Percentiles rank a stretch among this genome's conserved stretches.
These are phyloP conservation scores for Collybiopsis confluens DNA, from an alignment of 768 basidiomycete species.

Conservation along the genomic window DNA sequence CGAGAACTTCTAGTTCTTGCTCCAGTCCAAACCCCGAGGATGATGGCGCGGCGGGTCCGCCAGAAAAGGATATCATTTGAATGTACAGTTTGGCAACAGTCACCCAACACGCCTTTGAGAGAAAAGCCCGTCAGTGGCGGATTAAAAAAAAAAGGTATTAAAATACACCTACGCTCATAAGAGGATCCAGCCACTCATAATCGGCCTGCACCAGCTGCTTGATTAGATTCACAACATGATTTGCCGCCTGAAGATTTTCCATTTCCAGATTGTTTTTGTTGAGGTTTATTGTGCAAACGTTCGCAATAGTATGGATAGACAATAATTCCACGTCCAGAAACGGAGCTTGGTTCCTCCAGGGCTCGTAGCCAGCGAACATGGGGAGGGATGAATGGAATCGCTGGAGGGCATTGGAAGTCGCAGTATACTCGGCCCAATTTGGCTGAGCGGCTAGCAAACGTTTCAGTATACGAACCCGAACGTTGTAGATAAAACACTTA, in stretches of 20 bases:
- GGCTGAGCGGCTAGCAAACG: constrained; percentile 5
- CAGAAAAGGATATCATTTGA: constrained; percentile 23
- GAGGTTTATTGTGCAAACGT: constrained; percentile 49
- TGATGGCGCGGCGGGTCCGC: constrained; percentile 10
- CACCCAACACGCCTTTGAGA: constrained; percentile 33
- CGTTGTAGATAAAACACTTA: constrained; percentile 20
- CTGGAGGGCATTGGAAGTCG: constrained; percentile 41
- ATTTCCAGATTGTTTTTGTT: constrained; percentile 36
- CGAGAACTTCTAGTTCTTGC: constrained; percentile 28
- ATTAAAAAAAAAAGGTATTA: not conserved
- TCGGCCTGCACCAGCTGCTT: constrained; percentile 44
- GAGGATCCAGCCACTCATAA: constrained; percentile 51
- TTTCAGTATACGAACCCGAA: not conserved
- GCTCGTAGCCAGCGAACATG: constrained; percentile 30
- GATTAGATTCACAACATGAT: constrained; percentile 39
- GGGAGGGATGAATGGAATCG: constrained; percentile 39
- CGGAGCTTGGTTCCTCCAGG: constrained; percentile 27
- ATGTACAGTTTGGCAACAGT: constrained; percentile 34
- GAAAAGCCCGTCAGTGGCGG: constrained; percentile 5
- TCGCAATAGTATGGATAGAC: constrained; percentile 44
- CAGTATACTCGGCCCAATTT: constrained; percentile 36
- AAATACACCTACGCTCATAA: constrained; percentile 40
- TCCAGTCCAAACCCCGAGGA: constrained; percentile 19
- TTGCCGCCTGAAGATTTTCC: constrained; percentile 39
- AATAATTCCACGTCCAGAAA: constrained; percentile 39